Evolutionary conservation across 768 basidiomycete genomes (phyloP).

Genomic region (Trametes coccinea): DNA sequence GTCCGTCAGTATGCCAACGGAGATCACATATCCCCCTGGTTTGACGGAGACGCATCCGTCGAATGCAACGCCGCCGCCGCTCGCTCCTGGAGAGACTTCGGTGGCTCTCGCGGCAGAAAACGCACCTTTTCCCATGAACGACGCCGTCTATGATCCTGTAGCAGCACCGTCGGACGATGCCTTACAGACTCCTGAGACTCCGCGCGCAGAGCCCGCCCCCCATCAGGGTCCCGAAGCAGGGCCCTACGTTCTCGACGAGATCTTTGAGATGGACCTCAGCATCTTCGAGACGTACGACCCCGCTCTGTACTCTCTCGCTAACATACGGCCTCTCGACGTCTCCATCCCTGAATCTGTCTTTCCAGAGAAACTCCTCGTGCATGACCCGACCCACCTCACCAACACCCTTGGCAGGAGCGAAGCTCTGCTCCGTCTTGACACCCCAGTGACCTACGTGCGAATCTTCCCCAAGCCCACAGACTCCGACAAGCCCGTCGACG

Average conservation of each 20-base stretch:
- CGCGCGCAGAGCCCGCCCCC: too few species aligned
- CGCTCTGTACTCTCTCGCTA: not conserved
- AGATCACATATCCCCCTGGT: not conserved
- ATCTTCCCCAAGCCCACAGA: not conserved
- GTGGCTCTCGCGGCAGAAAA: too few species aligned
- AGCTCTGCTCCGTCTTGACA: not conserved
- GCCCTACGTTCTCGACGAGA: not conserved
- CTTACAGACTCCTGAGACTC: too few species aligned
- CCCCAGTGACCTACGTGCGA: constrained; percentile 13
- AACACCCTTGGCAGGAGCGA: not conserved
- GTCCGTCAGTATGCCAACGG: not conserved
- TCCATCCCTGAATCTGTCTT: constrained; percentile 20
- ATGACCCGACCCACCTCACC: constrained; percentile 6
- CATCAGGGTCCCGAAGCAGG: too few species aligned
- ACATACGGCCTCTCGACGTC: constrained; percentile 8
- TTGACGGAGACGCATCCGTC: not conserved
- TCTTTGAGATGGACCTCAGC: not conserved
- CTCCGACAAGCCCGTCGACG: not conserved
- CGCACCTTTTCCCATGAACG: too few species aligned
- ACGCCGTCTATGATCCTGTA: too few species aligned
- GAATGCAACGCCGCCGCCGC: too few species aligned
- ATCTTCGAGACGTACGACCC: not conserved
- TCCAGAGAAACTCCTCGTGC: constrained; percentile 21
- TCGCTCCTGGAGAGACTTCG: too few species aligned
- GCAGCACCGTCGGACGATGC: too few species aligned